Conservation (phyloP, 2,329 filamentous ascomycete species). For the Blastomyces silverae region DNA sequence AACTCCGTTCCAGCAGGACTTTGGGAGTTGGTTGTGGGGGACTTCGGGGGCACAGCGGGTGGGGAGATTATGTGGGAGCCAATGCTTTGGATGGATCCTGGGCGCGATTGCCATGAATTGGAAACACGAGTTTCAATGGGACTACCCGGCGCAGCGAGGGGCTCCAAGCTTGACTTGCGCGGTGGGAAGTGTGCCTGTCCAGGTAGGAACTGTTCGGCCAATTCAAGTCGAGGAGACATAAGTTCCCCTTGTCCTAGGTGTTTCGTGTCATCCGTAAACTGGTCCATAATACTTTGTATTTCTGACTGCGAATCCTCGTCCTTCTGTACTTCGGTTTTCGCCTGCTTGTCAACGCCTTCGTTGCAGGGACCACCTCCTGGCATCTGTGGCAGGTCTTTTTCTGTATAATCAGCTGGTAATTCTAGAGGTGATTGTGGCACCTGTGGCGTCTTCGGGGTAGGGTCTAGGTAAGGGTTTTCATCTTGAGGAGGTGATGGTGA, state of each 20-base stretch:
- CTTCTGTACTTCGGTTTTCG: slow-evolving; percentile 53
- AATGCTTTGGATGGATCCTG: slow-evolving; percentile 15
- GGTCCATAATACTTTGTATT: slow-evolving; percentile 96
- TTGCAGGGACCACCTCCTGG: slow-evolving; percentile 27
- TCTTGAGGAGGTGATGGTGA: slow-evolving; percentile 47
- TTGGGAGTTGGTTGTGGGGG: slow-evolving; percentile 20
- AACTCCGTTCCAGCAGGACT: slow-evolving; percentile 26
- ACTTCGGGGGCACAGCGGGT: slow-evolving; percentile 26
- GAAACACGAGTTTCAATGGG: slow-evolving; percentile 24
- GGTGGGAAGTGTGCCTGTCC: slow-evolving; percentile 65
- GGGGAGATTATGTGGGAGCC: slow-evolving; percentile 20
- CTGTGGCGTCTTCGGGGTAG: slow-evolving; percentile 43
- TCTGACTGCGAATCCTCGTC: slow-evolving; percentile 67
- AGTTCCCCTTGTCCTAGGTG: slow-evolving; percentile 64
- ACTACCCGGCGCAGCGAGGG: slow-evolving; percentile 45
- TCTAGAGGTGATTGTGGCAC: slow-evolving; percentile 39
- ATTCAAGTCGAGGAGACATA: slow-evolving; percentile 81
- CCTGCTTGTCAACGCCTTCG: slow-evolving; percentile 32
- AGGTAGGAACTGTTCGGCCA: slow-evolving; percentile 71
- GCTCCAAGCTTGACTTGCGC: slow-evolving; percentile 79
- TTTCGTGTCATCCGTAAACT: slow-evolving; percentile 69
- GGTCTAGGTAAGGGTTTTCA: slow-evolving; percentile 48
- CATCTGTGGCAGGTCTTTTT: slow-evolving; percentile 38
- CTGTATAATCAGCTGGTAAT: slow-evolving; percentile 30
- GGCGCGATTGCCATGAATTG: slow-evolving; percentile 17